phyloP scores from a whole-genome alignment of 371 early-diverging fungal genomes.

The Saksenaea oblongispora region DNA sequence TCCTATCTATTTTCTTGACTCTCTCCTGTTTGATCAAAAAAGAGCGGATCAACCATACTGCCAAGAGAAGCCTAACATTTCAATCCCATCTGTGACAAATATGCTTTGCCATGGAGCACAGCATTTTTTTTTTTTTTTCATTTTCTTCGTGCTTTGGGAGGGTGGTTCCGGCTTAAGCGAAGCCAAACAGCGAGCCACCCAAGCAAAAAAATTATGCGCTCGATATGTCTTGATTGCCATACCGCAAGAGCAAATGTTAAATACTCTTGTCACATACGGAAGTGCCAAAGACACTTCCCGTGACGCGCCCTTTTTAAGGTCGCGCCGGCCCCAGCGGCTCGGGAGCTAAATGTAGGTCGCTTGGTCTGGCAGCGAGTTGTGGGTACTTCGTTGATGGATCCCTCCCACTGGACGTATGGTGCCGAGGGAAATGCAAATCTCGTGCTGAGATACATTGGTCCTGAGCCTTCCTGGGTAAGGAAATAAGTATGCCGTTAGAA shows the following conservation, averaged over 20 bases:
- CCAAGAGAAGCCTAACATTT: neutral
- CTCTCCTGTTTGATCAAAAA: neutral
- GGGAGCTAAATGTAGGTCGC: neutral
- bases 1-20: neutral
- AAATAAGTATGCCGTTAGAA: neutral
- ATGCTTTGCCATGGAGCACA: neutral
- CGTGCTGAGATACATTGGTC: conserved; percentile 40
- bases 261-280: conserved; percentile 42
- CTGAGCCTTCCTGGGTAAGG: conserved; percentile 28
- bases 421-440: conserved; percentile 55
- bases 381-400: neutral
- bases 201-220: conserved; percentile 55
- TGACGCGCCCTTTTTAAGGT: conserved; percentile 54
- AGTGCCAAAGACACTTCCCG: conserved; percentile 9
- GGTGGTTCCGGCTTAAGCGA: conserved; percentile 50
- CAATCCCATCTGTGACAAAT: neutral
- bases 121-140: neutral
- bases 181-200: conserved; percentile 40
- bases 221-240: conserved; percentile 64
- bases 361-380: neutral
- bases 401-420: conserved; percentile 37
- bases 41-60: neutral
- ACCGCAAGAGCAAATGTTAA: conserved; percentile 44
- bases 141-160: conserved; percentile 7
- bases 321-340: neutral